A percentile compares a stretch with the other conserved stretches of the same genome.
These are phyloP conservation scores for Arthroderma sp. DNA, from an alignment of 2,329 filamentous ascomycete genomes.

Conservation along the genomic window DNA sequence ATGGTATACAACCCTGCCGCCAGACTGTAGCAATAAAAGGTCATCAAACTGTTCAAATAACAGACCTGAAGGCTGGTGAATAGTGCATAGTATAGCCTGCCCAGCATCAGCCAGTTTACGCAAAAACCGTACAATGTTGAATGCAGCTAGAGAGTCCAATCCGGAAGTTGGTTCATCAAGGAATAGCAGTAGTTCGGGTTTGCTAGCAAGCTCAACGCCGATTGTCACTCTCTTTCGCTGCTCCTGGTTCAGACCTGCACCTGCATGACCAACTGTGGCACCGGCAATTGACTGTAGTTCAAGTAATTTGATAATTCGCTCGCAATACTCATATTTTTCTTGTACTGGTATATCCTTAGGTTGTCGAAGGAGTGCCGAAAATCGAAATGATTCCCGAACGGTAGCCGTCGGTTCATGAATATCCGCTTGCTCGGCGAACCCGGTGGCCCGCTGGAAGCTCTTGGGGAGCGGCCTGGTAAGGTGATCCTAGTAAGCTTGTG, in stretches of 20 bases:
- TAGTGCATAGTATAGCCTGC: slow-evolving; percentile 80
- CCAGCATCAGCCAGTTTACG: slow-evolving; percentile 56
- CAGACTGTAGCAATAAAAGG: slow-evolving; percentile 62
- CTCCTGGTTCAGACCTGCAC: slow-evolving; percentile 49
- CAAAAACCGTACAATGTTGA: slow-evolving; percentile 49
- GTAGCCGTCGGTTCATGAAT: slow-evolving; percentile 55
- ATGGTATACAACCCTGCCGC: slow-evolving; percentile 70
- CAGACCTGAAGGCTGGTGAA: slow-evolving; percentile 77
- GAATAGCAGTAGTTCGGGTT: slow-evolving; percentile 48
- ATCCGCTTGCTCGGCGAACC: slow-evolving; percentile 51
- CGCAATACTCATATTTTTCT: slow-evolving; percentile 56
- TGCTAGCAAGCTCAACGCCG: slow-evolving; percentile 49
- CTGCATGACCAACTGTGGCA: slow-evolving; percentile 47
- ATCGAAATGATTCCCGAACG: slow-evolving; percentile 52
- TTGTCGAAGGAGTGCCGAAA: slow-evolving; percentile 53
- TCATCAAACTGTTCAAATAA: slow-evolving; percentile 83
- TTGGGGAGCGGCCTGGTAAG: slow-evolving; percentile 25
- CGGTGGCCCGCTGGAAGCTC: slow-evolving; percentile 41
- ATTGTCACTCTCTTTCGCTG: slow-evolving; percentile 56
- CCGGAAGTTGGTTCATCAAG: slow-evolving; percentile 52
- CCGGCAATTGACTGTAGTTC: slow-evolving; percentile 57
- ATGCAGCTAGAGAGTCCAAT: slow-evolving; percentile 57
- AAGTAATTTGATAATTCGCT: slow-evolving; percentile 54
- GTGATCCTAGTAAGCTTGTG: not conserved
- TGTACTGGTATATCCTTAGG: slow-evolving; percentile 41